phyloP scores from a whole-genome alignment of 208 protist species.

The Leptomonas seymouri region DNA sequence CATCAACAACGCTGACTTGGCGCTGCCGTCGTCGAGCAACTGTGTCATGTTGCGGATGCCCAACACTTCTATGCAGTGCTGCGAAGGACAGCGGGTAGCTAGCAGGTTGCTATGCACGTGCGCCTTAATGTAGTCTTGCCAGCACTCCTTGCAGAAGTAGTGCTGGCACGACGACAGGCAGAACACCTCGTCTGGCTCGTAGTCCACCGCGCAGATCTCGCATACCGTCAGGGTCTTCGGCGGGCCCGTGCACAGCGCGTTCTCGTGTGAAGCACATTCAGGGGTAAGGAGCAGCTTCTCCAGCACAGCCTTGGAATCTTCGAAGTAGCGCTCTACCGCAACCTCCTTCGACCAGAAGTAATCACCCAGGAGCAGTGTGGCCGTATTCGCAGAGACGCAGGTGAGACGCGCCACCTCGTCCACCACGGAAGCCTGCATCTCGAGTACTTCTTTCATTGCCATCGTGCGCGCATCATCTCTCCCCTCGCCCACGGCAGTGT shows the following conservation, averaged over 20 bases:
- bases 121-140: conserved; percentile 34
- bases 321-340: conserved; percentile 33
- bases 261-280: not conserved
- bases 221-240: conserved; percentile 3
- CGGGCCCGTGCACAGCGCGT: not conserved
- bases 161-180: conserved; percentile 39
- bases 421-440: conserved; percentile 24
- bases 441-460: conserved; percentile 18
- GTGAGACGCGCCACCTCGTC: conserved; percentile 21
- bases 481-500: not conserved
- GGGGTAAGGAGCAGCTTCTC: conserved; percentile 10
- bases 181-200: conserved; percentile 13
- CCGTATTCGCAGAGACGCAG: conserved; percentile 14
- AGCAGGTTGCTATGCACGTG: conserved; percentile 27
- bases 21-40: conserved; percentile 13
- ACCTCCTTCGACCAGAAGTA: conserved; percentile 26
- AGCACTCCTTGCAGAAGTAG: conserved; percentile 44
- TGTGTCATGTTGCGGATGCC: conserved; percentile 22
- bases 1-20: not conserved
- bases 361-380: conserved; percentile 13
- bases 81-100: conserved; percentile 20
- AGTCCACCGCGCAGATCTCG: conserved; percentile 24
- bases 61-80: conserved; percentile 34
- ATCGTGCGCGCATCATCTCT: conserved; percentile 22
- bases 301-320: conserved; percentile 7